Percentiles rank a stretch among this genome's conserved stretches.
These are phyloP conservation scores for Talaromyces atroroseus DNA, from an alignment of 2,329 filamentous ascomycete species.

Conservation along the genomic window DNA sequence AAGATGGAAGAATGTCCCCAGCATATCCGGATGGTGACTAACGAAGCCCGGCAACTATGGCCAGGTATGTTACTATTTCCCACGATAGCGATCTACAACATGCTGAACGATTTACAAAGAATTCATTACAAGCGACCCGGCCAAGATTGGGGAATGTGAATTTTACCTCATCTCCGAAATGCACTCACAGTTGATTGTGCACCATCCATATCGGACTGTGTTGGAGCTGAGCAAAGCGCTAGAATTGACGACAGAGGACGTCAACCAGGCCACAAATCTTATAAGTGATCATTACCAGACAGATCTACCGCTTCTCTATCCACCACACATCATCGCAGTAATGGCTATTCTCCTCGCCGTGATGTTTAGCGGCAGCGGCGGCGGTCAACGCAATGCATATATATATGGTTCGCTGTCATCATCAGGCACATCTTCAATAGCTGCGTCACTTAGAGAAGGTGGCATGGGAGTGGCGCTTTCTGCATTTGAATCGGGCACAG, in stretches of 20 bases:
- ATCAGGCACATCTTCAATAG: slow-evolving; percentile 28
- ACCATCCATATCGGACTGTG: slow-evolving; percentile 84
- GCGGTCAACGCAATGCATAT: slow-evolving; percentile 23
- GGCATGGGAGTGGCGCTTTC: slow-evolving; percentile 29
- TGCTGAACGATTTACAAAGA: slow-evolving; percentile 42
- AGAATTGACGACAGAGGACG: slow-evolving; percentile 69
- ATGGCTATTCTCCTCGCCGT: slow-evolving; percentile 78
- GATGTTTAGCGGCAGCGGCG: slow-evolving; percentile 68
- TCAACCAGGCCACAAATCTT: slow-evolving; percentile 69
- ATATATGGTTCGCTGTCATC: slow-evolving; percentile 20
- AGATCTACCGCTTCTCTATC: slow-evolving; percentile 76
- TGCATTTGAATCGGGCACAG: slow-evolving; percentile 23
- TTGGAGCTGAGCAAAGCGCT: slow-evolving; percentile 65
- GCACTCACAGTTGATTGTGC: slow-evolving; percentile 80
- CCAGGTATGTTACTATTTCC: slow-evolving; percentile 48
- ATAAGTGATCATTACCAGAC: slow-evolving; percentile 93
- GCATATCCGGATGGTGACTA: slow-evolving; percentile 85
- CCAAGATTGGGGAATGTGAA: slow-evolving; percentile 87
- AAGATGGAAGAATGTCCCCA: slow-evolving; percentile 98
- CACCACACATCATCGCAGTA: slow-evolving; percentile 83
- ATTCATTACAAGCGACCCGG: slow-evolving; percentile 67
- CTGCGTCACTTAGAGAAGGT: slow-evolving; percentile 33
- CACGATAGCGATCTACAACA: neutral
- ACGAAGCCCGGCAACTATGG: slow-evolving; percentile 81
- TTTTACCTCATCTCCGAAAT: slow-evolving; percentile 89